Evolutionary conservation across 768 basidiomycete species (phyloP), one percentile per base, ranked within the genome.

Genomic region (Kwoniella botswanensis): DNA sequence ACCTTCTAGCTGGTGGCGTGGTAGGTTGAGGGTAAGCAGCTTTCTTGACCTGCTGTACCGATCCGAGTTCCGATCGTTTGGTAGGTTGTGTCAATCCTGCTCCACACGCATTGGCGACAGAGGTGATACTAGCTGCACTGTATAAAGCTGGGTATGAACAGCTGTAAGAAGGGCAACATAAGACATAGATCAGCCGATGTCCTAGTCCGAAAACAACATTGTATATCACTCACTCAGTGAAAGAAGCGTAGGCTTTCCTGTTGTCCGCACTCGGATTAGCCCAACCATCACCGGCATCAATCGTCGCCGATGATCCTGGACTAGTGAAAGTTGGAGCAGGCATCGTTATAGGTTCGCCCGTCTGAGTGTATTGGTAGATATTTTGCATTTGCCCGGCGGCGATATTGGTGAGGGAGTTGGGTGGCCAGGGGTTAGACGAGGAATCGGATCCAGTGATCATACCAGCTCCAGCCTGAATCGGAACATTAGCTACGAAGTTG

Each of bases 331-430:
- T 88, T 7, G 87, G 86, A 9, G 86, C 85, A 15, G 89, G 86
- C 43, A 92, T 84, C 0, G 89, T 90, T 70, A 87, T 84, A 57
- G 89, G 82, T 2, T 87, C 75, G 13, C 86, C 88, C 5, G 90
- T 91, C 35, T 86, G 86, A 6, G 90, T 91, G 78, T 91, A 91
- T 44, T 88, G 89, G 9, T 90, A 90, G 35, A 91, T 78, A 52
- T 79, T 74, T 11, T 82, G 79, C 70, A 85, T 85, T 29, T 82
- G 76, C 1, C 79, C 82, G 13, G 82, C 86, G 83, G 79, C 85
- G 59, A 84, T 71, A 82, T 77, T 88, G 18, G 82, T 86, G 65
- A 91, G 82, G 3, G 86, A 84, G 3, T 87, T 74, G 43, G 88
- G 88, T 1, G 89, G 89, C 86, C 88, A 91, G 1, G 84, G 86